Evolutionary conservation across 2,329 filamentous ascomycete species (phyloP), one percentile per base, ranked within the genome.

Genomic region (Monilinia aucupariae): DNA sequence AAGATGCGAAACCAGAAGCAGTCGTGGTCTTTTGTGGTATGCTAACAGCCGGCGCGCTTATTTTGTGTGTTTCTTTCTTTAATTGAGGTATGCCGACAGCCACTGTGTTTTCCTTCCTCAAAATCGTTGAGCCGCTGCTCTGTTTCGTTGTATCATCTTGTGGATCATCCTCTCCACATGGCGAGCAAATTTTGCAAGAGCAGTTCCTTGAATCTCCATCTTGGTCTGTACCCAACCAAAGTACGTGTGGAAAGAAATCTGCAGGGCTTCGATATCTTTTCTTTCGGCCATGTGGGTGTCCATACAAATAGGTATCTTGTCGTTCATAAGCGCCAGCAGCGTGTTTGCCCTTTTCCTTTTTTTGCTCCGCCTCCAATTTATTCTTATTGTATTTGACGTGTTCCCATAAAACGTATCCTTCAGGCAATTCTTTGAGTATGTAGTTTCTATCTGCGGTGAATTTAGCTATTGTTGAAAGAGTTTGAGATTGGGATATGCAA

Each of bases 301-400:
- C 83, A 70, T 85, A 85, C 7, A 86, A 76, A 67, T 85, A 85
- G 39, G 81, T 81, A 70, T 86, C 83, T 68, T 83, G 81, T 61
- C 82, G 75, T 69, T 83, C 81, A 65, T 80, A 80, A 13, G 77
- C 78, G 41, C 79, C 80, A 78, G 71, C 76, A 74, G 67, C 68
- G 39, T 71, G 72, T 58, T 70, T 72, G 50, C 78, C 76, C 65
- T 81, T 80, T 37, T 78, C 70, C 27, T 70, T 73, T 65, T 76
- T 75, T 45, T 74, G 75, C 2, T 68, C 68, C 20, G 68, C 67
- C 56, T 79, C 77, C 49, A 76, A 76, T 53, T 80, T 76, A 20
- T 74, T 74, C 30, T 70, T 74, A 39, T 74, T 76, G 65, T 80
- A 82, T 70, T 82, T 82, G 69, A 83, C 77, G 68, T 85, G 82